Percentiles rank a stretch among this genome's conserved stretches.
Evolutionary conservation across 116 monocot genomes (phyloP).

Genomic region (Cymodocea nodosa): DNA sequence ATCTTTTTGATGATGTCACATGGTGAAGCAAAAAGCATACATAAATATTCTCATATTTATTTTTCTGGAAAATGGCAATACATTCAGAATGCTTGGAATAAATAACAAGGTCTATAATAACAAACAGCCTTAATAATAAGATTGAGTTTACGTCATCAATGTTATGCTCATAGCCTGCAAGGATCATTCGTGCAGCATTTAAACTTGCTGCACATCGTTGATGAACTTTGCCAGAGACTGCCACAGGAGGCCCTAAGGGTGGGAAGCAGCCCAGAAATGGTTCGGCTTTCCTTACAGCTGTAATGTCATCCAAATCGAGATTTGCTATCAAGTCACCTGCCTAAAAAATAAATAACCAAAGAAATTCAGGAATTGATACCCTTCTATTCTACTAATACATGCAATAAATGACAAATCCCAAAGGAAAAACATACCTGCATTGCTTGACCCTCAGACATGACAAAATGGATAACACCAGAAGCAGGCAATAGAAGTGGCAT

Average conservation of each 20-base stretch:
- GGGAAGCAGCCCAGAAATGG: conserved; percentile 77
- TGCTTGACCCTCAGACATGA: conserved; percentile 87
- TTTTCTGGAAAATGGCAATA: too few species aligned
- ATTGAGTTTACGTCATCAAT: conserved; percentile 52
- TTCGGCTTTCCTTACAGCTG: conserved; percentile 94
- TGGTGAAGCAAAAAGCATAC: too few species aligned
- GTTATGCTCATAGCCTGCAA: conserved; percentile 95
- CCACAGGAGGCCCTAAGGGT: conserved; percentile 72
- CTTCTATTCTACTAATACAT: neutral
- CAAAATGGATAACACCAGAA: conserved; percentile 87
- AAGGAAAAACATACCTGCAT: conserved; percentile 55
- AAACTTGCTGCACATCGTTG: conserved; percentile 74
- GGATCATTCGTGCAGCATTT: conserved; percentile 89
- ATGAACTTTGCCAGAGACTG: conserved; percentile 94
- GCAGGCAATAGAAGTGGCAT: conserved; percentile 94
- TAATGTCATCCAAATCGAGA: conserved; percentile 86
- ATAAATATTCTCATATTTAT: too few species aligned
- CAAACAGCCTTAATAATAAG: too few species aligned
- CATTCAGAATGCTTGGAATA: too few species aligned
- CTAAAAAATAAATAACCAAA: conserved; percentile 17
- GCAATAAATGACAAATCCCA: too few species aligned
- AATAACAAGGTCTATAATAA: too few species aligned
- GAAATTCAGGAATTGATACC: neutral
- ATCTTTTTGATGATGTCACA: too few species aligned
- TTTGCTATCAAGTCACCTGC: conserved; percentile 88